These are phyloP conservation scores for Pestalotiopsis sp. DNA, from an alignment of 2,329 filamentous ascomycete genomes.

Conservation along the genomic window DNA sequence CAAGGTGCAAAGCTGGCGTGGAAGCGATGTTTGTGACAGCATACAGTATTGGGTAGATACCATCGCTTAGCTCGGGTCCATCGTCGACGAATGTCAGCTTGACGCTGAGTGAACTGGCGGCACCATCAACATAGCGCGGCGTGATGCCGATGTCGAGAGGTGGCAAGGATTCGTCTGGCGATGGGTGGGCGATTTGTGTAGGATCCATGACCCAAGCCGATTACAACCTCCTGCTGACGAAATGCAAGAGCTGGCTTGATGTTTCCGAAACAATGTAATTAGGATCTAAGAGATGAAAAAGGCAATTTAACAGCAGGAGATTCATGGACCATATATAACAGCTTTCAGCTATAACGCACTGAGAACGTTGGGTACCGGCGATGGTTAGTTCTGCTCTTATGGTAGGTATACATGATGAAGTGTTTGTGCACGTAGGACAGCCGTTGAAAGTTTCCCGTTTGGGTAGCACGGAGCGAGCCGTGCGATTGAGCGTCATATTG, in stretches of 20 bases:
- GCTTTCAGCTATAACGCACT: not conserved
- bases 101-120: not conserved
- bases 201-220: not conserved
- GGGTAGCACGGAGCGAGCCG: not conserved
- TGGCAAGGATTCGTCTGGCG: not conserved
- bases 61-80: not conserved
- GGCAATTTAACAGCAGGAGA: not conserved
- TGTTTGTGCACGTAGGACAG: not conserved
- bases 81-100: not conserved
- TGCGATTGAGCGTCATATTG: not conserved
- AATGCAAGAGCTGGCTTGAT: not conserved
- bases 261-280: not conserved
- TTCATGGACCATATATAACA: not conserved
- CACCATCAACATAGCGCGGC: not conserved
- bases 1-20: not conserved
- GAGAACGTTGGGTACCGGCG: not conserved
- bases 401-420: not conserved
- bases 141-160: not conserved
- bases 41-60: not conserved
- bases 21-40: not conserved
- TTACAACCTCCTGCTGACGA: not conserved
- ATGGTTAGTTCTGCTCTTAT: not conserved
- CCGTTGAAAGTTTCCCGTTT: not conserved
- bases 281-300: not conserved
- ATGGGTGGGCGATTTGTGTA: not conserved